Evolutionary conservation across 331 rosid species (phyloP), one percentile per base, ranked within the genome.

Genomic region (Erythrophleum ivorense): DNA sequence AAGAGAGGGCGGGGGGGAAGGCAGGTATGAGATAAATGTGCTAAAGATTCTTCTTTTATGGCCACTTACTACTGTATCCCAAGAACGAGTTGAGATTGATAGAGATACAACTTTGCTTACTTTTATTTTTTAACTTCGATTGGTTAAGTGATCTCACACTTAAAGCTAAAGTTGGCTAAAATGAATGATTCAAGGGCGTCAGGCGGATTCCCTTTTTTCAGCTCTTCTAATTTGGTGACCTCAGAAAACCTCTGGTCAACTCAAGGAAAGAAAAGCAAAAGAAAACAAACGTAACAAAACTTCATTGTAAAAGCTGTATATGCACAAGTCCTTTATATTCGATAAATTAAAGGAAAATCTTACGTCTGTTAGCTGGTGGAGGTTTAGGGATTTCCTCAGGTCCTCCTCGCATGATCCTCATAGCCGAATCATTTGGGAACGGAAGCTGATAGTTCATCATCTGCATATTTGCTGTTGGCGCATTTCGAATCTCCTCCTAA

Each of bases 401-500:
- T 31, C 84, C 92, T 78, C 87, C 91, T 29, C 90, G 80, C 77
- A 89, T 78, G 34, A 84, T 62, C 62, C 53, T 88, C 86, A 87
- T 84, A 13, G 81, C 31, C 46, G 88, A 85, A 60, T 88, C 87
- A 84, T 84, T 87, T 41, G 83, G 88, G 79, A 70, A 84, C 7
- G 94, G 93, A 2, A 91, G 85, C 80, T 91, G 94, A 77, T 86
- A 54, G 73, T 31, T 43, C 73, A 68, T 87, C 78, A 81, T 87
- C 83, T 87, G 79, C 75, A 83, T 87, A 68, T 87, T 91, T 71
- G 91, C 33, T 49, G 91, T 77, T 41, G 92, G 92, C 38, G 81
- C 81, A 83, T 86, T 87, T 69, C 97, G 84, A 71, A 93, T 90
- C 77, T 91, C 97, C 89, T 93, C 97, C 97, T 93, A 79, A 68